Conservation (phyloP, 352 stramenopile species). For the Globisporangium orthogonon region DNA sequence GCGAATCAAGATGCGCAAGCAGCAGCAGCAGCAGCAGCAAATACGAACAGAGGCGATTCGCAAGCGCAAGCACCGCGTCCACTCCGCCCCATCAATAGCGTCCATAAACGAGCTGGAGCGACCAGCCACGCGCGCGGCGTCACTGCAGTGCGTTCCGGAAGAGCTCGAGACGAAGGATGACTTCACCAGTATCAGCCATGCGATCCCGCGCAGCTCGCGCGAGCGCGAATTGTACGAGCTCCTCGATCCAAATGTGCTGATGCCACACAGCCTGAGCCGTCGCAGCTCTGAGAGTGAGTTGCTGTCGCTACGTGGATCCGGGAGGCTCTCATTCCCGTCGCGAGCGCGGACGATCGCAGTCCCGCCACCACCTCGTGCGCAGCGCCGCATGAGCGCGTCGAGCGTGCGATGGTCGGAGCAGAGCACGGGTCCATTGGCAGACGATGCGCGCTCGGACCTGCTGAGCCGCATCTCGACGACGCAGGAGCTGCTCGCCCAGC, state of each 20-base stretch:
- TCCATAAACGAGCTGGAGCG: neutral
- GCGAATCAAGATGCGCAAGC: neutral
- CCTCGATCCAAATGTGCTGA: constrained; percentile 21
- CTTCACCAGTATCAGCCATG: constrained; percentile 15
- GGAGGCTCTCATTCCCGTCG: neutral
- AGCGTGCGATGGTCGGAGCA: neutral
- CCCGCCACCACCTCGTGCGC: neutral
- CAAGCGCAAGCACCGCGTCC: constrained; percentile 18
- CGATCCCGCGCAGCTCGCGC: neutral
- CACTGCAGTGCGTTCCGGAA: constrained; percentile 35
- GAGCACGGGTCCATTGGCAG: neutral
- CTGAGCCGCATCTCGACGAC: constrained; percentile 58
- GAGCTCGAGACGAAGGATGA: constrained; percentile 34
- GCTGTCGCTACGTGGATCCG: neutral
- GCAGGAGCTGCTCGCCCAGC: constrained; percentile 53
- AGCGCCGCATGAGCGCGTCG: neutral
- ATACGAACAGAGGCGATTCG: neutral
- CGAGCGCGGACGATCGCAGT: constrained; percentile 1
- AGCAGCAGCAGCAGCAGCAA: neutral
- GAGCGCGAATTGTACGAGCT: constrained; percentile 21
- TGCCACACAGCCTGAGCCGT: constrained; percentile 3
- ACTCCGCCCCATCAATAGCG: constrained; percentile 15
- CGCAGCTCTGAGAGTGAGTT: constrained; percentile 8
- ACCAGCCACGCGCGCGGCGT: constrained; percentile 24
- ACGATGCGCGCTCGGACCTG: constrained; percentile 31